A percentile compares a stretch with the other conserved stretches of the same genome.
These are phyloP conservation scores for Mariannaea elegans DNA, from an alignment of 2,329 filamentous ascomycete genomes.

Conservation along the genomic window DNA sequence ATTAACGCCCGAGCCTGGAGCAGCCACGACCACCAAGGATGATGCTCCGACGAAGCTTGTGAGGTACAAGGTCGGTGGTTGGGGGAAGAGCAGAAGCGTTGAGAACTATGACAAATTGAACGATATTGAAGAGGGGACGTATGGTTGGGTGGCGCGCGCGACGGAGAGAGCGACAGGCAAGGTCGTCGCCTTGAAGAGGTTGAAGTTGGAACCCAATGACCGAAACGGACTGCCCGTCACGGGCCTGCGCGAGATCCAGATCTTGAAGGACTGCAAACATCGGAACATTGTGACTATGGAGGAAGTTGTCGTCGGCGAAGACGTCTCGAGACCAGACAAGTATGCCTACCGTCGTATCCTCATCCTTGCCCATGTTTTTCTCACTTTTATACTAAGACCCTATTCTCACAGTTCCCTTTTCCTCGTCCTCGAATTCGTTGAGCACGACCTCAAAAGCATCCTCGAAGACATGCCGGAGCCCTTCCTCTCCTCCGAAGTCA, in stretches of 20 bases:
- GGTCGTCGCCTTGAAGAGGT: constrained; percentile 90
- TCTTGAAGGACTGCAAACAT: constrained; percentile 82
- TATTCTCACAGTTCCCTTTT: constrained; percentile 70
- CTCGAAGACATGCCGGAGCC: constrained; percentile 95
- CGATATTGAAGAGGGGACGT: constrained; percentile 96
- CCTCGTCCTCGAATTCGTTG: constrained; percentile 95
- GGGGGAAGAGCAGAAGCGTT: constrained; percentile 78
- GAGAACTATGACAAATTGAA: constrained; percentile 93
- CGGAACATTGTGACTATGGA: constrained; percentile 82
- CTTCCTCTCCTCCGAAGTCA: constrained; percentile 91
- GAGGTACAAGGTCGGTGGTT: constrained; percentile 74
- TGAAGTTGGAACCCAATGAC: constrained; percentile 87
- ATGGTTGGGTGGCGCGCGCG: constrained; percentile 92
- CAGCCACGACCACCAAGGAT: constrained; percentile 29
- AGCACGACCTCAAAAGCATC: constrained; percentile 94
- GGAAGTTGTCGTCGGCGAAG: constrained; percentile 84
- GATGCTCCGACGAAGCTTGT: constrained; percentile 64
- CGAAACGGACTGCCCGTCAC: constrained; percentile 85
- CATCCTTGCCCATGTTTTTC: neutral
- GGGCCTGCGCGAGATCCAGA: constrained; percentile 92
- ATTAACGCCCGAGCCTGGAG: constrained; percentile 58
- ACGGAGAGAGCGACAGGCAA: constrained; percentile 76
- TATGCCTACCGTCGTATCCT: constrained; percentile 40
- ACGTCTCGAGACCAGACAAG: constrained; percentile 63
- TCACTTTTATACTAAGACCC: constrained; percentile 17